These are phyloP conservation scores for Diplodia seriata DNA, from an alignment of 2,329 filamentous ascomycete species.

Conservation along the genomic window DNA sequence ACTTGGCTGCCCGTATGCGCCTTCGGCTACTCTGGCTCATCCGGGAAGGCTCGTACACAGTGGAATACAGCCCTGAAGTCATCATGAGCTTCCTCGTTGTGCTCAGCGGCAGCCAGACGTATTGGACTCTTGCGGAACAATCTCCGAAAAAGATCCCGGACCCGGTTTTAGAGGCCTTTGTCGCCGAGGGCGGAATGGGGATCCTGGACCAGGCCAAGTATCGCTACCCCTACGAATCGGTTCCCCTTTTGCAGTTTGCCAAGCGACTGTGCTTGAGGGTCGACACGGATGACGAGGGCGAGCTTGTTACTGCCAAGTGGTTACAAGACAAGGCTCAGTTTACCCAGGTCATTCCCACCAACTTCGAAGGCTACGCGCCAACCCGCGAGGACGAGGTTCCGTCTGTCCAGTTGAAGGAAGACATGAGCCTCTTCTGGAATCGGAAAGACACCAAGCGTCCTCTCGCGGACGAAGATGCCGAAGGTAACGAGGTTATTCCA, in stretches of 20 bases:
- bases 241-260: conserved; percentile 77
- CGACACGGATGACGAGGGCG: conserved; percentile 55
- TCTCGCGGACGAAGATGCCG: conserved; percentile 15
- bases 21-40: conserved; percentile 70
- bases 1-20: conserved; percentile 26
- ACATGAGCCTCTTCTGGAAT: conserved; percentile 68
- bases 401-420: conserved; percentile 70
- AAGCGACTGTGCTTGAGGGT: conserved; percentile 65
- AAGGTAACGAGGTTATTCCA: conserved; percentile 37
- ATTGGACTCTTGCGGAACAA: conserved; percentile 44
- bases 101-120: conserved; percentile 59
- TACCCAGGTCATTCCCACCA: conserved; percentile 75
- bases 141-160: conserved; percentile 37
- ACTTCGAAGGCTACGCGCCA: conserved; percentile 77
- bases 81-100: conserved; percentile 71
- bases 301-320: conserved; percentile 63
- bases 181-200: conserved; percentile 60
- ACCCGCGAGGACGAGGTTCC: conserved; percentile 85
- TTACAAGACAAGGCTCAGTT: conserved; percentile 75
- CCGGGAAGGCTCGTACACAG: conserved; percentile 68
- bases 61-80: conserved; percentile 76
- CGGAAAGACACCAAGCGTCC: conserved; percentile 26
- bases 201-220: conserved; percentile 73
- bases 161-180: conserved; percentile 58
- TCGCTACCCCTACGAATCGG: conserved; percentile 85